Conservation (phyloP, 305 asterid species). For the Solanum aculeatissimum region DNA sequence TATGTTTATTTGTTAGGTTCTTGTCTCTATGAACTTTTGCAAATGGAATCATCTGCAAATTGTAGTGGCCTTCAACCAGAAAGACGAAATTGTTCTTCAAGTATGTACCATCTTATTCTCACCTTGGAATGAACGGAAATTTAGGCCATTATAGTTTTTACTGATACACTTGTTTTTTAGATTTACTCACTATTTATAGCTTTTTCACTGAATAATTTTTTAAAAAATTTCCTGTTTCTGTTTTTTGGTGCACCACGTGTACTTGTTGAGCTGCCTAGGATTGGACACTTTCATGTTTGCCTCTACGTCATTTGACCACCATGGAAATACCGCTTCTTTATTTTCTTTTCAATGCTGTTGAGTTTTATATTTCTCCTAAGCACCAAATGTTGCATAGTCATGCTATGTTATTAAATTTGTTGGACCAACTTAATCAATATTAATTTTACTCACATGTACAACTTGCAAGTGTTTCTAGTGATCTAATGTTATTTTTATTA, state of each 20-base stretch:
- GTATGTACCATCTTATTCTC: slow-evolving; percentile 20
- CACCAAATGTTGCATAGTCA: background rate
- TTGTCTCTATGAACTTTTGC: slow-evolving; percentile 53
- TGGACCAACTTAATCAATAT: background rate
- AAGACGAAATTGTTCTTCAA: slow-evolving; percentile 16
- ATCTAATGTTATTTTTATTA: slow-evolving; percentile 8
- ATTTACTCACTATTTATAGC: background rate
- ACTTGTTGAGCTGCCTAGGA: background rate
- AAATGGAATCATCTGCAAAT: slow-evolving; percentile 33
- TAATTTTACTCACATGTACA: background rate
- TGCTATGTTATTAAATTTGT: background rate
- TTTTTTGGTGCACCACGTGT: background rate
- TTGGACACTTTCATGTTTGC: background rate
- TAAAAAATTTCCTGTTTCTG: background rate
- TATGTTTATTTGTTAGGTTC: slow-evolving; percentile 24
- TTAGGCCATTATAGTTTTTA: background rate
- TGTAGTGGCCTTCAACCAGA: slow-evolving; percentile 19
- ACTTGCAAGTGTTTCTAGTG: background rate
- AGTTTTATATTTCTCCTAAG: background rate
- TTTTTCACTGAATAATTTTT: background rate
- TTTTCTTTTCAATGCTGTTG: background rate
- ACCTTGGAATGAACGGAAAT: background rate
- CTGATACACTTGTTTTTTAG: background rate
- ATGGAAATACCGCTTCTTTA: background rate
- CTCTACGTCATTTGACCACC: background rate